Conservation (phyloP, 2,329 filamentous ascomycete genomes). For the Arachnopeziza araneosa region DNA sequence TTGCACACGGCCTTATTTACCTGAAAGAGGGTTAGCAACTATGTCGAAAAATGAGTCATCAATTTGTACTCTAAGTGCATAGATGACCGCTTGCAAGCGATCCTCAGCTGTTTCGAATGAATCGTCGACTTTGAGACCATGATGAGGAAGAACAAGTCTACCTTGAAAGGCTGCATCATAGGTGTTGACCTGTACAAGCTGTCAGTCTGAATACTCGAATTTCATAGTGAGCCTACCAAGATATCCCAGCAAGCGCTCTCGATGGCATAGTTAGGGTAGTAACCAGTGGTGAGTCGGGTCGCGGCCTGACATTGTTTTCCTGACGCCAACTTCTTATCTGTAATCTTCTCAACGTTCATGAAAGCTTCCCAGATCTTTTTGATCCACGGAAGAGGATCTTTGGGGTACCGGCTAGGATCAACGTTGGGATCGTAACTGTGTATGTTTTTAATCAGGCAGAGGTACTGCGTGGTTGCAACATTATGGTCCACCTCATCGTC, state of each 20-base stretch:
- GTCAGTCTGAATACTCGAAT: neutral
- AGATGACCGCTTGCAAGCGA: constrained; percentile 5
- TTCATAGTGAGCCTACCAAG: neutral
- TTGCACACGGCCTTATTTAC: constrained; percentile 24
- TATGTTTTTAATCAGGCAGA: neutral
- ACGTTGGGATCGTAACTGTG: neutral
- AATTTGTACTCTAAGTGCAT: neutral
- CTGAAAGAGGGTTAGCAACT: constrained; percentile 9
- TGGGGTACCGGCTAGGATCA: neutral
- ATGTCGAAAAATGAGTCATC: neutral
- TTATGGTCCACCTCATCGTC: neutral
- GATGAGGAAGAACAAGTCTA: constrained; percentile 1
- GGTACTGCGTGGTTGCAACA: neutral
- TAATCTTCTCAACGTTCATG: constrained; percentile 2
- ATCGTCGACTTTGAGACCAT: neutral
- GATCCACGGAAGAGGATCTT: neutral
- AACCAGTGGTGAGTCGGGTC: constrained; percentile 1
- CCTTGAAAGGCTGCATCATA: neutral
- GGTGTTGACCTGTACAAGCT: neutral
- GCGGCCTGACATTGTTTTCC: constrained; percentile 1
- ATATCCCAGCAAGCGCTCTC: constrained; percentile 4
- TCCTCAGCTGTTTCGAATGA: neutral
- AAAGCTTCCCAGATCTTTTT: constrained; percentile 5
- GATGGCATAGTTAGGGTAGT: constrained; percentile 2
- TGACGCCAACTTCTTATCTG: constrained; percentile 1